phyloP scores from a whole-genome alignment of 2,329 filamentous ascomycete species.

The Emergomyces orientalis region DNA sequence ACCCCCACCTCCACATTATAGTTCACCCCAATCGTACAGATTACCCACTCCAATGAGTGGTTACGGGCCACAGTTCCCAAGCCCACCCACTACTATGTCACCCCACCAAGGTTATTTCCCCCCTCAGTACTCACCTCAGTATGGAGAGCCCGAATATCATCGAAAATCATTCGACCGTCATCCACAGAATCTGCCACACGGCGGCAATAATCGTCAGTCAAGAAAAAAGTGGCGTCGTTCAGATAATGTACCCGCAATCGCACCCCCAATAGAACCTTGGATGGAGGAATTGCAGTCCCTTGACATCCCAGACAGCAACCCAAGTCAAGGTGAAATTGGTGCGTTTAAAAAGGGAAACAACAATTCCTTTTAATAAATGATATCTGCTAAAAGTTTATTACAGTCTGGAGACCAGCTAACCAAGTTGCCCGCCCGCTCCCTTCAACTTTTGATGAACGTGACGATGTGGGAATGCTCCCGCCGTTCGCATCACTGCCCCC shows the following conservation, averaged over 20 bases:
- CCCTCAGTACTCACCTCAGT: slow-evolving; percentile 8
- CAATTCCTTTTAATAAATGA: not conserved
- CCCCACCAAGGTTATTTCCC: slow-evolving; percentile 14
- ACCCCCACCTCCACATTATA: slow-evolving; percentile 15
- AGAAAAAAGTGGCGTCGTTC: slow-evolving; percentile 10
- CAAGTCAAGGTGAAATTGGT: slow-evolving; percentile 14
- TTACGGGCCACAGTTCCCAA: slow-evolving; percentile 15
- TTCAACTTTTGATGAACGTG: slow-evolving; percentile 20
- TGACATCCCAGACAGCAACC: slow-evolving; percentile 12
- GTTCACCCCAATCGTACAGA: slow-evolving; percentile 19
- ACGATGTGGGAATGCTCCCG: slow-evolving; percentile 21
- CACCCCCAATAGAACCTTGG: slow-evolving; percentile 15
- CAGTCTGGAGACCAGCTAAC: slow-evolving; percentile 17
- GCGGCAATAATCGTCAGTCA: not conserved
- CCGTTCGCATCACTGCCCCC: slow-evolving; percentile 17
- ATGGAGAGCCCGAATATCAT: slow-evolving; percentile 7
- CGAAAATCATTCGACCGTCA: slow-evolving; percentile 5
- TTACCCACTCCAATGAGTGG: slow-evolving; percentile 17
- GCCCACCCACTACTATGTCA: slow-evolving; percentile 11
- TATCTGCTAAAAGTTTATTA: slow-evolving; percentile 13
- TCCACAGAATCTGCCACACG: not conserved
- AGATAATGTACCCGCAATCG: slow-evolving; percentile 10
- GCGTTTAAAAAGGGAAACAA: slow-evolving; percentile 6
- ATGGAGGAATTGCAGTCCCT: slow-evolving; percentile 15
- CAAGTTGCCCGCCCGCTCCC: slow-evolving; percentile 22